Base-by-base conservation (phyloP, 2,329 filamentous ascomycete genomes). In the Zymoseptoria passerinii region DNA sequence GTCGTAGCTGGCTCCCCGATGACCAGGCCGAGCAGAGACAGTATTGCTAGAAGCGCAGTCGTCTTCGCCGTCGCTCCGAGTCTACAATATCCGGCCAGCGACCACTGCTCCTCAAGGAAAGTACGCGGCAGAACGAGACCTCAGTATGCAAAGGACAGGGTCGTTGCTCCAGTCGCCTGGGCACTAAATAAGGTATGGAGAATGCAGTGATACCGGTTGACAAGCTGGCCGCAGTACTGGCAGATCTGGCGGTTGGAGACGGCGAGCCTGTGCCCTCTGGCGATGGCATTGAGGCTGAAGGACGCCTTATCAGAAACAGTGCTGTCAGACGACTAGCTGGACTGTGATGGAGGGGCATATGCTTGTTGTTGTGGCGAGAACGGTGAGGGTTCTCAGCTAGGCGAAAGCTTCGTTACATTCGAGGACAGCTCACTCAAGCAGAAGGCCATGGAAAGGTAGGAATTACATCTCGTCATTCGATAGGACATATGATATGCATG, bases 71-170 rank as follows among this genome's bases (percentile, higher is more conserved):
- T 70, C 73, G 6, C 77, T 90, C 56, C 77, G 75, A 28, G 76
- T 81, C 1, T 80, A 81, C 64, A 82, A 79, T 9, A 74, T 85
- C 6, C 78, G 88, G 0, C 85, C 87, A 0, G 82, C 68, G 0
- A 80, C 74, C 7, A 81, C 90, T 9, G 87, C 90, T 64, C 61
- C 73, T 0, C 61, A 62, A 3, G 64, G 65, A 1, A 63, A 63
- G 13, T 63, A 65, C 35, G 48, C 65, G 20, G 62, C 62, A 3
- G 64, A 66, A 53, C 28, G 64, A 18, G 28, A 18, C 10, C 54
- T 56, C 2, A 62, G 35, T 1, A n/a, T 55, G 28, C 58, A 57
- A n/a, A n/a, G 35, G 65, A 66, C 53, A 57, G 55, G 28, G 35
- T 53, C 7, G 54, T 54, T 16, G 65, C 61, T 48, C 50, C 23